Evolutionary conservation across 192 early-diverging fungal genomes (phyloP).

Genomic region (Backusella psychrophila): DNA sequence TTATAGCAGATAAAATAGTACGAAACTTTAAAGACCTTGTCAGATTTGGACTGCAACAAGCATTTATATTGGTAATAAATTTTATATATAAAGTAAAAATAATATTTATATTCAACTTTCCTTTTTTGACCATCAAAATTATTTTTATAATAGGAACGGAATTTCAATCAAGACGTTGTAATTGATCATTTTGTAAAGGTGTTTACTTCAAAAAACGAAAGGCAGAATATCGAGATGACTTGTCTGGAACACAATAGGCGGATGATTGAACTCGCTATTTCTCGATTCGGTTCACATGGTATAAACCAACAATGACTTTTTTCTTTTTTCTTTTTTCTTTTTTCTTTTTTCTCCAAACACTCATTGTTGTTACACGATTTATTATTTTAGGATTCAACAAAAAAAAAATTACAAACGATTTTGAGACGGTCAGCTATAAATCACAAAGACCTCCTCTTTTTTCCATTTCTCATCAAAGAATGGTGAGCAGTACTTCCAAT

Average conservation of each 20-base stretch:
- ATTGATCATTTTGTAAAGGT: conserved; percentile 1
- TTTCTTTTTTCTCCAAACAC: not conserved
- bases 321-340: too few relatives aligned
- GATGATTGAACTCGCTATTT: not conserved
- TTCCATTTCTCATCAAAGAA: conserved; percentile 5
- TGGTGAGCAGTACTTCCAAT: not conserved
- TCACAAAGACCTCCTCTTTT: not conserved
- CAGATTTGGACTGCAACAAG: conserved; percentile 9
- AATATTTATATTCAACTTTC: not conserved
- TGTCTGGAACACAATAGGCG: not conserved
- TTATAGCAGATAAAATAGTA: not conserved
- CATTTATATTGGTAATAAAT: conserved; percentile 1
- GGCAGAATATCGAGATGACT: not conserved
- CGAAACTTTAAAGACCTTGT: conserved; percentile 9
- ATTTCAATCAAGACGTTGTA: not conserved
- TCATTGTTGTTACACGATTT: not conserved
- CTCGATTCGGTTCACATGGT: conserved; percentile 1
- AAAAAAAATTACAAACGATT: not conserved
- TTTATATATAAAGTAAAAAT: not conserved
- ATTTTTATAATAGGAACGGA: conserved; percentile 3
- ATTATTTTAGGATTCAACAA: not conserved
- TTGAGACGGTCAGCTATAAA: conserved; percentile 12
- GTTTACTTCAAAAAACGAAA: not conserved
- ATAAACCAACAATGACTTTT: not conserved
- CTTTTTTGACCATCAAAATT: not conserved